Evolutionary conservation across 2,329 filamentous ascomycete genomes (phyloP), one percentile per base, ranked within the genome.

Genomic region (Hypoxylon sp.): DNA sequence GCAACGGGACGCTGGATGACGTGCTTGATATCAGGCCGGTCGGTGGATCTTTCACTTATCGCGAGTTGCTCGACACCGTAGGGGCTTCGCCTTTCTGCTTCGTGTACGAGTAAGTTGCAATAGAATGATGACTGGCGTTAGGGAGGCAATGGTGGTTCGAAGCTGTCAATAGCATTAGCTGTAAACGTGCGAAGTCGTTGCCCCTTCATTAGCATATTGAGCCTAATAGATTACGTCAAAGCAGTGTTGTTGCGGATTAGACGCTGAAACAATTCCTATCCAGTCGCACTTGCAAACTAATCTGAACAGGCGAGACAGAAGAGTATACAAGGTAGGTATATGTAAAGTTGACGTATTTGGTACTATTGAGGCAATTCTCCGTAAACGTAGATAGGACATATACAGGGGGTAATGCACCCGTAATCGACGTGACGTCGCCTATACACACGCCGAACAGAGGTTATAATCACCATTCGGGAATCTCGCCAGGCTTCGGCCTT

Each of bases 401-500:
- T 72, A 66, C 53, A 69, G n/a, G 38, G 53, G n/a, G 45, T 50
- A 28, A 36, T 57, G 11, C 10, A 32, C 28, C 49, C 34, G 25
- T 30, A 1, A 10, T 51, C 14, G 19, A 23, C 43, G 25, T 58
- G 23, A 28, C 25, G 13, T 60, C 25, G n/a, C n/a, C 28, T 61
- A 60, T 64, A 45, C 23, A 62, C 9, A 61, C 36, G 48, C 38
- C 14, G 6, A 32, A 38, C 3, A 19, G 19, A 32, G 21, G 51
- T 48, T 48, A 46, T 19, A 11, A 63, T 78, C 69, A 85, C 83
- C 83, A 85, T 74, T 82, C 79, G 3, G 78, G 63, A 14, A 85
- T 73, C 79, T 85, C 83, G 14, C 83, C 85, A 0, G 81, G 74
- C 74, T 82, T 82, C 19, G 85, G 85, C 72, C 81, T 83, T 79